Conservation (phyloP, 306 rosid genomes). For the Begonia loranthoides region DNA sequence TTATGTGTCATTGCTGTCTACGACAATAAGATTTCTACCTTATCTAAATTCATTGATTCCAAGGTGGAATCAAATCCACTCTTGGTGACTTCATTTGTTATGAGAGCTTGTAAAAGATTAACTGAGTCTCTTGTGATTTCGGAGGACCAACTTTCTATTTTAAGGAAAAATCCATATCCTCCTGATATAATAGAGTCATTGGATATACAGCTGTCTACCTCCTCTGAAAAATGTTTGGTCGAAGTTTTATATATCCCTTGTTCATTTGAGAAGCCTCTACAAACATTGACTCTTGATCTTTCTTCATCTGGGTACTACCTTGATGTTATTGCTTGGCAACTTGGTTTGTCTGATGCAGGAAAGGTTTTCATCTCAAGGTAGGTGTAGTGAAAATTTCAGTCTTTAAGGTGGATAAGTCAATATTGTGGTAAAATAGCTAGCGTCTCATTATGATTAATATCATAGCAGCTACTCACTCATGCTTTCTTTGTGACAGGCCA, state of each 20-base stretch:
- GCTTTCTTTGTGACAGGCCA: conserved; percentile 38
- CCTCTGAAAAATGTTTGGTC: conserved; percentile 25
- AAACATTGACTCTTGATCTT: conserved; percentile 39
- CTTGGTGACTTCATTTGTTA: conserved; percentile 34
- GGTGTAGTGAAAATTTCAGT: conserved; percentile 8
- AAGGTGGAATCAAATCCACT: conserved; percentile 65
- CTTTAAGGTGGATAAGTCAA: conserved; percentile 3
- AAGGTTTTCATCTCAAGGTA: conserved; percentile 70
- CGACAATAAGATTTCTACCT: conserved; percentile 42
- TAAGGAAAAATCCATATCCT: conserved; percentile 49
- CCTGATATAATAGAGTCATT: conserved; percentile 36
- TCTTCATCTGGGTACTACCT: conserved; percentile 56
- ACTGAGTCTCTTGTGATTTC: conserved; percentile 31
- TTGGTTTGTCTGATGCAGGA: conserved; percentile 55
- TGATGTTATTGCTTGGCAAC: conserved; percentile 63
- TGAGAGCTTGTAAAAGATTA: conserved; percentile 41
- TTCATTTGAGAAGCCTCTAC: conserved; percentile 45
- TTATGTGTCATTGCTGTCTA: conserved; percentile 42
- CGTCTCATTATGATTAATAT: conserved; percentile 5
- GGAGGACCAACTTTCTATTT: conserved; percentile 47
- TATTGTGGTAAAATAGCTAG: conserved; percentile 6
- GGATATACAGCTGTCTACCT: conserved; percentile 15
- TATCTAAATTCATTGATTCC: conserved; percentile 58
- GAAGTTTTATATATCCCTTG: conserved; percentile 49
- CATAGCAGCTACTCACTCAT: conserved; percentile 1